Conservation (phyloP, 306 rosid species). For the Vigna nakashimae region DNA sequence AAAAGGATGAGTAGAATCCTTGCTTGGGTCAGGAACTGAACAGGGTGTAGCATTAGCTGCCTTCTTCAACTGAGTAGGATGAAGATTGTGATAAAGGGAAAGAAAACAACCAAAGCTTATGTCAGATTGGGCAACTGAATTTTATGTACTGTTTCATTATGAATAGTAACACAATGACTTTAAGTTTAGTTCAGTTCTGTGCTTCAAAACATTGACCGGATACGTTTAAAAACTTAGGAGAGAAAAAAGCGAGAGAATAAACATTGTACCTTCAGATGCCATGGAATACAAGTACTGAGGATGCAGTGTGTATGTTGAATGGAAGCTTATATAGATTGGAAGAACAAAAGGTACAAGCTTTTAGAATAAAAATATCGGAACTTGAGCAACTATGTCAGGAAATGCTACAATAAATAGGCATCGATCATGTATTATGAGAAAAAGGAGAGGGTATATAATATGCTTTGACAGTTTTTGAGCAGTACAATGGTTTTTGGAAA, state of each 20-base stretch:
- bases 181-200: constrained; percentile 19
- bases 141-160: constrained; percentile 43
- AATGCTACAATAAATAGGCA: constrained; percentile 48
- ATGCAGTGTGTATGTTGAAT: constrained; percentile 53
- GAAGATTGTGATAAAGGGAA: constrained; percentile 53
- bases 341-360: constrained; percentile 51
- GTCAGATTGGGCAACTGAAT: constrained; percentile 61
- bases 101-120: constrained; percentile 52
- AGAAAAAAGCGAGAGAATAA: constrained; percentile 41
- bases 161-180: constrained; percentile 22
- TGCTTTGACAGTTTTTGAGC: constrained; percentile 56
- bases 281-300: constrained; percentile 50
- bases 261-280: constrained; percentile 64
- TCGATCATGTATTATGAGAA: constrained; percentile 50
- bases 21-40: constrained; percentile 33
- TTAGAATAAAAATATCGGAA: constrained; percentile 63
- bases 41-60: constrained; percentile 34
- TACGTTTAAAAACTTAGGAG: constrained; percentile 35
- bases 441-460: constrained; percentile 42
- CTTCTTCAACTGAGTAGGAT: constrained; percentile 48
- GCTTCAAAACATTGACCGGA: constrained; percentile 29
- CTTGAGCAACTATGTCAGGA: constrained; percentile 56
- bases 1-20: constrained; percentile 34
- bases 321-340: constrained; percentile 60
- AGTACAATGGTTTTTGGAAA: constrained; percentile 56